Evolutionary conservation across 2,329 filamentous ascomycete genomes (phyloP).

Genomic region (Cercospora brassicicola): DNA sequence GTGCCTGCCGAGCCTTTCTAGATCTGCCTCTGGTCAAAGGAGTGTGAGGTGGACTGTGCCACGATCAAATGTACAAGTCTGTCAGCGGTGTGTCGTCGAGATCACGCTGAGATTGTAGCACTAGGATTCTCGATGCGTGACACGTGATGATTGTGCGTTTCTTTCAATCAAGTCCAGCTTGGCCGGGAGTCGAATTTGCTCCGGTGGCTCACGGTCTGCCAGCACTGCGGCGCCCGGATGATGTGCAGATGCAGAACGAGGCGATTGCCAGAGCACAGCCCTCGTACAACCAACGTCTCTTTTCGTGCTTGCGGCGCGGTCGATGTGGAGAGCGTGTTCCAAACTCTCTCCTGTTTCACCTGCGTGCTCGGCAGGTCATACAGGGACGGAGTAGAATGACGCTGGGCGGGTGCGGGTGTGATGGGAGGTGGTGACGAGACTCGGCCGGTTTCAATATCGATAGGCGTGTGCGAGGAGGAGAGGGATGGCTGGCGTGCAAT

Average conservation of each 20-base stretch:
- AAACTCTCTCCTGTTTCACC: conserved; percentile 22
- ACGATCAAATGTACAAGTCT: conserved; percentile 22
- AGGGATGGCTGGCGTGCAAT: conserved; percentile 14
- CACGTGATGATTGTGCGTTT: conserved; percentile 2
- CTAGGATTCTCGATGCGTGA: not conserved
- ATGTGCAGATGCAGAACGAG: not conserved
- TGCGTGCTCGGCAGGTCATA: conserved; percentile 11
- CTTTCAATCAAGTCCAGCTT: conserved; percentile 24
- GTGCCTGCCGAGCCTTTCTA: conserved; percentile 13
- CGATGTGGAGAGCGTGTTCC: conserved; percentile 9
- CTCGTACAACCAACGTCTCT: conserved; percentile 11
- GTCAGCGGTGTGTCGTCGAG: not conserved
- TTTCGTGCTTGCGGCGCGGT: conserved; percentile 2
- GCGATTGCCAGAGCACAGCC: conserved; percentile 3
- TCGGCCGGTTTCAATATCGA: conserved; percentile 18
- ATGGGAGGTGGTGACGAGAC: conserved; percentile 14
- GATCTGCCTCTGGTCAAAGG: conserved; percentile 21
- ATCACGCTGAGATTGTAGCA: not conserved
- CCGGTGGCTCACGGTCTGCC: not conserved
- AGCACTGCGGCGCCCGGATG: conserved; percentile 7
- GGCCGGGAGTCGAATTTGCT: conserved; percentile 1
- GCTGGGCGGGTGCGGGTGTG: not conserved
- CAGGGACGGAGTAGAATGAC: conserved; percentile 8
- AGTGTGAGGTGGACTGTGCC: conserved; percentile 26
- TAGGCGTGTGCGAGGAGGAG: conserved; percentile 5